Evolutionary conservation across 352 stramenopile species (phyloP), one percentile per base, ranked within the genome.

Genomic region (Blastocystis sp.): DNA sequence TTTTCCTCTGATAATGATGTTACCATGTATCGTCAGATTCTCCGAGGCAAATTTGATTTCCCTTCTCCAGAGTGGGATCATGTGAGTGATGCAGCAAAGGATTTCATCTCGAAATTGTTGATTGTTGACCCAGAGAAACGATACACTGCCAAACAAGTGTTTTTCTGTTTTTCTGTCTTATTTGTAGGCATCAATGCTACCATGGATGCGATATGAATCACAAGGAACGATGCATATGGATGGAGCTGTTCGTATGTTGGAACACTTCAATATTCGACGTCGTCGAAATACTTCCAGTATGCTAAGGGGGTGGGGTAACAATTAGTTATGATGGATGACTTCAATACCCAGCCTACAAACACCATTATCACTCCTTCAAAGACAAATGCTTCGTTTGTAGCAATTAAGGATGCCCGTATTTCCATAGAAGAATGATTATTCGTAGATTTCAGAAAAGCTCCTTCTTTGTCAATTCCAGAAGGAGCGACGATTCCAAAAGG

Each of bases 1-100:
- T 95, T 95, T 89, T 78, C 97, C 86, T 94, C 98, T 89, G 94
- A 96, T 61, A 97, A 96, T 85, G 93, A 98, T 88, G 89, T 93
- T 1, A 90, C 94, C 43, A 90, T 98, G 51, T 98, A 94, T 88
- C 90, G 90, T 65, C 93, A 93, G 88, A 95, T 95, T 88, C 89
- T 91, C n/a, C 92, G 92, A 83, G 92, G 93, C 56, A 92, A 94
- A 63, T 95, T 92, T 88, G 92, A 95, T 75, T 95, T 92, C 85
- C 92, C 94, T 81, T 93, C 92, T 39, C 92, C 92, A 21, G 94
- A 94, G 88, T 95, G 93, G 93, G 93, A 95, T 88, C 91, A 94
- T 51, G 92, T 95, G 57, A 95, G 92, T 56, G 88, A 92, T 24
- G 91, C 96, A 54, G 93, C 93, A 71, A 95, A 95, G 89, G 92